phyloP scores from a whole-genome alignment of 179 eudicot species.

The Camellia oleifera region DNA sequence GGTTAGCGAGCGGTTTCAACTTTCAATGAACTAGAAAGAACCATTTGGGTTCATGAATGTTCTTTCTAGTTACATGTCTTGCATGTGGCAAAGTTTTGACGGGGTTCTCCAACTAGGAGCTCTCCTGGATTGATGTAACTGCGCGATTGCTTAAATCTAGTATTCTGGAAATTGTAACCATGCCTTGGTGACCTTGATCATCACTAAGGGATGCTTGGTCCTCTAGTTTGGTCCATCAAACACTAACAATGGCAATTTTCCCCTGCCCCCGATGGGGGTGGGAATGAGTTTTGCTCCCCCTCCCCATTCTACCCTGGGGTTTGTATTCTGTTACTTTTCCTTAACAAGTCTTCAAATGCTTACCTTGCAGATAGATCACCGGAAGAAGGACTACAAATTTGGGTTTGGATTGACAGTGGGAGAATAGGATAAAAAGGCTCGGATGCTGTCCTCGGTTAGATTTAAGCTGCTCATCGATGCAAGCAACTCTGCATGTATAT shows the following conservation, averaged over 20 bases:
- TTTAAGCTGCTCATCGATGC: neutral
- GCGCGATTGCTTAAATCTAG: neutral
- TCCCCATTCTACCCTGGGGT: no score
- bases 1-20: no score
- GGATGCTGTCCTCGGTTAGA: neutral
- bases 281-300: no score
- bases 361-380: slow-evolving; percentile 66
- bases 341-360: neutral
- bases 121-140: neutral
- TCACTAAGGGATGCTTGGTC: neutral
- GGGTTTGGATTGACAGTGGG: slow-evolving; percentile 87
- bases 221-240: neutral
- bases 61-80: neutral
- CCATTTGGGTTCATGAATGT: neutral
- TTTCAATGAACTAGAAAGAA: neutral
- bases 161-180: neutral
- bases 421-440: slow-evolving; percentile 36
- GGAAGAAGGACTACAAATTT: slow-evolving; percentile 88
- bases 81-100: neutral
- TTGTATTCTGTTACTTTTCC: neutral
- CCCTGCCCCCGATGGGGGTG: no score
- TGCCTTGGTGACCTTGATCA: neutral
- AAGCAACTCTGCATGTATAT: neutral
- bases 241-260: neutral
- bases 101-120: neutral